phyloP scores from a whole-genome alignment of 495 filamentous ascomycete genomes.

The Chaetomium cochliodes region DNA sequence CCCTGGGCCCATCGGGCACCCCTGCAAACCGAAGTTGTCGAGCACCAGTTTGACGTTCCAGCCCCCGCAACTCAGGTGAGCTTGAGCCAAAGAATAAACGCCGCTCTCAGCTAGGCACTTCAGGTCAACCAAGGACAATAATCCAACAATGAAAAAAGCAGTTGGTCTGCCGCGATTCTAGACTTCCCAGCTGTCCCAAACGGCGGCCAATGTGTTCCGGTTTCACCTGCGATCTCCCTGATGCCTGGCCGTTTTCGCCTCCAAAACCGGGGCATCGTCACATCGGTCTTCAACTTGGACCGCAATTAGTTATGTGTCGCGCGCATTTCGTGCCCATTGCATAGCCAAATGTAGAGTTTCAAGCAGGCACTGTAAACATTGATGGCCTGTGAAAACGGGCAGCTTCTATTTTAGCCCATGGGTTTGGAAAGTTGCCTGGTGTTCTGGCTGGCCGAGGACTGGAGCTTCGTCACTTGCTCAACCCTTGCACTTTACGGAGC shows the following conservation, averaged over 20 bases:
- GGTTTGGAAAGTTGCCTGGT: neutral
- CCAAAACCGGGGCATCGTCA: neutral
- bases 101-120: neutral
- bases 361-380: no score
- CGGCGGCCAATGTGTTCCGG: neutral
- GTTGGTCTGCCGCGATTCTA: neutral
- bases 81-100: neutral
- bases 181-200: neutral
- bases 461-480: neutral
- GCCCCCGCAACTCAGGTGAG: neutral
- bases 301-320: no score
- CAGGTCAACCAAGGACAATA: neutral
- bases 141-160: neutral
- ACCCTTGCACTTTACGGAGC: no score
- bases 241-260: neutral
- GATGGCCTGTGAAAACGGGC: no score
- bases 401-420: neutral
- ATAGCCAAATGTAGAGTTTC: no score
- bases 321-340: no score
- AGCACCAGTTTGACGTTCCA: neutral
- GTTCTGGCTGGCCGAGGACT: no score
- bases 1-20: neutral
- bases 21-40: neutral
- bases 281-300: no score
- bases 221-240: neutral